Base-by-base conservation (phyloP, 2,329 filamentous ascomycete genomes). In the Diaporthe ampelina region DNA sequence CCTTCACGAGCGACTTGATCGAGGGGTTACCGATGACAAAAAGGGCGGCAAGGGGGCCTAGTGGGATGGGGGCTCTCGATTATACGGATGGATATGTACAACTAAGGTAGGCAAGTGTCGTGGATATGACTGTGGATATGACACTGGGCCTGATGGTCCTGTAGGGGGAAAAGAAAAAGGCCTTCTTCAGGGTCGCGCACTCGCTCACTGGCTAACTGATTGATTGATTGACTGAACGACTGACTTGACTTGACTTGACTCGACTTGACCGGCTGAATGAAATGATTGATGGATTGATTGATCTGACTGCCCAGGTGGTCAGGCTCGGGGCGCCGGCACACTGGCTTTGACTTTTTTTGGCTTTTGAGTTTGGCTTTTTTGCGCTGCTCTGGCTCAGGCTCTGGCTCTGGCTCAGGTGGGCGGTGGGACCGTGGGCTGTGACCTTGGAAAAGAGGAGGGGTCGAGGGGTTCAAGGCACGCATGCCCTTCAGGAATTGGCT, bases 71-170 rank as follows among this genome's bases (percentile, higher is more conserved):
- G 26, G 11, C 63, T 67, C 35, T 67, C 29, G 63, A 52, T 37
- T 67, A 52, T 26, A 67, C 45, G 45, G 63, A 52, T 50, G 63
- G 45, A 67, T 52, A 67, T 67, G 63, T 67, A 67, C 63, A 52
- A 67, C 45, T 52, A 52, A 24, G 45, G 26, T 17, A 29, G 35
- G 11, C 35, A 11, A 40, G 11, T 13, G 11, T 45, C 45, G 40
- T 61, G 24, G 24, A 48, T 63, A 32, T 32, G 37, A 48, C 19
- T 50, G 45, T 50, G 45, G 45, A 3, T 50, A 50, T n/a, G 21
- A 9, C 43, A 50, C 61, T 35, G 61, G 43, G 19, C 21, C 19
- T 24, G 43, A 13, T 32, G 24, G 43, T 52, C 5, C 32, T 67
- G 63, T 32, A 32, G 29, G 29, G 29, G 29, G 29, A 5, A 7